A percentile compares a stretch with the other conserved stretches of the same genome.
Evolutionary conservation across 345 rosid genomes (phyloP).

Genomic region (Linum usitatissimum): DNA sequence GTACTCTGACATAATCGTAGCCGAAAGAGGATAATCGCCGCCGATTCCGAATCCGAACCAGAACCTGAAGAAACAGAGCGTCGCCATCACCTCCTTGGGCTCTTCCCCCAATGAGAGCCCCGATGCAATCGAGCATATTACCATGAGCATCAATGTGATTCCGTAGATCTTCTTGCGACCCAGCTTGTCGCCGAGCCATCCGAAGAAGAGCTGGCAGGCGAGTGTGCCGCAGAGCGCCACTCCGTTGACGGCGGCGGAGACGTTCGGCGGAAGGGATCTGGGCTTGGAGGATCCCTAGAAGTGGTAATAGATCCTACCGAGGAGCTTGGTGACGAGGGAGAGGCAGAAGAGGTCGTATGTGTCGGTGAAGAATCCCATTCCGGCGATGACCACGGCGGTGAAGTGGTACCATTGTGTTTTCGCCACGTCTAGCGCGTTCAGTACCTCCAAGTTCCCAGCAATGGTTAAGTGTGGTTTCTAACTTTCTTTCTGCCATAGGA

Average conservation of each 20-base stretch:
- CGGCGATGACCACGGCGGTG: conserved; percentile 9
- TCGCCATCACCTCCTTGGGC: conserved; percentile 6
- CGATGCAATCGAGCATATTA: background rate
- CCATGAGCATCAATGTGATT: conserved; percentile 3
- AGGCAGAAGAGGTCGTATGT: conserved; percentile 11
- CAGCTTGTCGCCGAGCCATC: conserved; percentile 6
- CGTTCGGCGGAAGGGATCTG: conserved; percentile 5
- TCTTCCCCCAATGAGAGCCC: conserved; percentile 5
- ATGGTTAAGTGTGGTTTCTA: too few relatives aligned
- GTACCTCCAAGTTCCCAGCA: background rate
- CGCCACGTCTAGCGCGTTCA: conserved; percentile 7
- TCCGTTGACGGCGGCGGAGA: conserved; percentile 6
- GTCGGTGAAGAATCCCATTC: conserved; percentile 9
- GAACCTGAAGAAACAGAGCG: conserved; percentile 11
- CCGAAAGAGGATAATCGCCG: conserved; percentile 6
- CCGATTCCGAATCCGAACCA: conserved; percentile 8
- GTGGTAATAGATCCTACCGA: conserved; percentile 8
- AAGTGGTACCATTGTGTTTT: conserved; percentile 10
- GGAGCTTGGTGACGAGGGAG: conserved; percentile 6
- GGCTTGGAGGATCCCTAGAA: conserved; percentile 3
- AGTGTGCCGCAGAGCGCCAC: conserved; percentile 10
- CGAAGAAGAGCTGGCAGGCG: conserved; percentile 5
- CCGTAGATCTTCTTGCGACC: conserved; percentile 6
- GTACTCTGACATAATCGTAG: conserved; percentile 9
- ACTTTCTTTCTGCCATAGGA: too few relatives aligned